Conservation (phyloP, 768 basidiomycete species). For the Cytidiella melzeri region DNA sequence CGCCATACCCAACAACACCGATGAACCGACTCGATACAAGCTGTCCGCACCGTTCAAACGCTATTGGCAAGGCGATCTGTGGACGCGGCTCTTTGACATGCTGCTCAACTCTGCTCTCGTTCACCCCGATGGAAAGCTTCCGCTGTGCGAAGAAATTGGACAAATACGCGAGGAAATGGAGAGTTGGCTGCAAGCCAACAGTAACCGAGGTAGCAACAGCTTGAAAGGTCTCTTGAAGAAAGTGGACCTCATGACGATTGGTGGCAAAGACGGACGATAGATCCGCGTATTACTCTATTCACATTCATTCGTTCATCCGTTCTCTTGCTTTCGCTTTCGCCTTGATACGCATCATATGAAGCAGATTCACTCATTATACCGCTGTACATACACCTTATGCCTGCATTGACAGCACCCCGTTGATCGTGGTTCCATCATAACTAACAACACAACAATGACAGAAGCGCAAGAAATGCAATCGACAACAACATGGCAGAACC, state of each 20-base stretch:
- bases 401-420: too few species aligned
- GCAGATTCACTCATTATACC: too few species aligned
- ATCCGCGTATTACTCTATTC: too few species aligned
- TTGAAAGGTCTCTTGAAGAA: constrained; percentile 81
- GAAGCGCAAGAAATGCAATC: not conserved
- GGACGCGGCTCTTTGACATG: constrained; percentile 78
- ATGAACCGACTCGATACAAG: constrained; percentile 41
- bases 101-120: constrained; percentile 77
- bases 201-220: constrained; percentile 76
- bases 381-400: too few species aligned
- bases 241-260: constrained; percentile 52
- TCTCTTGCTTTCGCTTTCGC: too few species aligned
- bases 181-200: constrained; percentile 77
- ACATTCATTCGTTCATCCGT: too few species aligned
- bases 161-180: constrained; percentile 78
- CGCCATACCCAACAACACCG: constrained; percentile 27
- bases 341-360: too few species aligned
- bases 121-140: constrained; percentile 52
- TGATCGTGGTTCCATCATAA: too few species aligned
- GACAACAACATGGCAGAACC: not conserved
- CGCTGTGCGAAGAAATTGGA: constrained; percentile 64
- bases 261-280: constrained; percentile 20
- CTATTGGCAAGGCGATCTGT: constrained; percentile 91
- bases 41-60: constrained; percentile 78
- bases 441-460: too few species aligned